A percentile compares a stretch with the other conserved stretches of the same genome.
These are phyloP conservation scores for Sporothrix brunneoviolacea DNA, from an alignment of 2,329 filamentous ascomycete species.

Conservation along the genomic window DNA sequence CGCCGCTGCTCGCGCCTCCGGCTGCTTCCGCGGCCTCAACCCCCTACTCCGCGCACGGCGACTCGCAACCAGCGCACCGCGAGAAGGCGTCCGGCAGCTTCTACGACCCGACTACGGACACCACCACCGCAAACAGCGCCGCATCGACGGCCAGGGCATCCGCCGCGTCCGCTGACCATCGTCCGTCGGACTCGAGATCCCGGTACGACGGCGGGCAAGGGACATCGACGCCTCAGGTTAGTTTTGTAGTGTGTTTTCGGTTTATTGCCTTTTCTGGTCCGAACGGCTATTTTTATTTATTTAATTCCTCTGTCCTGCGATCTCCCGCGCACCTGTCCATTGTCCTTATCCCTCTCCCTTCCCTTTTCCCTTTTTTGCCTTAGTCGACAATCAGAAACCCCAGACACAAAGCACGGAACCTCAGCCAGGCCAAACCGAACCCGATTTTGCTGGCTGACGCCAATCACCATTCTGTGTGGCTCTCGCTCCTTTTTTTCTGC, in stretches of 20 bases:
- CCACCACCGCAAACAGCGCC: slow-evolving; percentile 37
- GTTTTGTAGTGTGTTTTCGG: neutral
- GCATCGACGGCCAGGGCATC: slow-evolving; percentile 19
- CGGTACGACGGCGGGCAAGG: slow-evolving; percentile 39
- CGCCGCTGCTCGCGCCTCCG: slow-evolving; percentile 13
- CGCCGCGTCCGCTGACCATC: slow-evolving; percentile 33
- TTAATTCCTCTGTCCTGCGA: neutral
- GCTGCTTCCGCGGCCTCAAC: neutral
- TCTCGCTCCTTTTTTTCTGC: neutral
- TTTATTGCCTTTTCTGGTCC: neutral
- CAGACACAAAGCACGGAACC: neutral
- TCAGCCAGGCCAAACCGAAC: neutral
- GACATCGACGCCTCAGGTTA: slow-evolving; percentile 21
- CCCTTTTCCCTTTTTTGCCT: slow-evolving; percentile 8
- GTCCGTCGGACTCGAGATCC: slow-evolving; percentile 37
- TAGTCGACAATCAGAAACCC: neutral
- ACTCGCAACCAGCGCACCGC: slow-evolving; percentile 10
- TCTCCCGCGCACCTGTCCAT: neutral
- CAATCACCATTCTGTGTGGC: slow-evolving; percentile 9
- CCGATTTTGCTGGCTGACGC: slow-evolving; percentile 10
- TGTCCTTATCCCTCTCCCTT: neutral
- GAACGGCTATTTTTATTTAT: too few species aligned
- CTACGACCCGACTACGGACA: slow-evolving; percentile 49
- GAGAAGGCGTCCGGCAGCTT: slow-evolving; percentile 33
- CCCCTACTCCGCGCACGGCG: neutral